Percentiles rank a stretch among this genome's conserved stretches.
These are phyloP conservation scores for Coniochaeta sp. DNA, from an alignment of 2,329 filamentous ascomycete species.

Conservation along the genomic window DNA sequence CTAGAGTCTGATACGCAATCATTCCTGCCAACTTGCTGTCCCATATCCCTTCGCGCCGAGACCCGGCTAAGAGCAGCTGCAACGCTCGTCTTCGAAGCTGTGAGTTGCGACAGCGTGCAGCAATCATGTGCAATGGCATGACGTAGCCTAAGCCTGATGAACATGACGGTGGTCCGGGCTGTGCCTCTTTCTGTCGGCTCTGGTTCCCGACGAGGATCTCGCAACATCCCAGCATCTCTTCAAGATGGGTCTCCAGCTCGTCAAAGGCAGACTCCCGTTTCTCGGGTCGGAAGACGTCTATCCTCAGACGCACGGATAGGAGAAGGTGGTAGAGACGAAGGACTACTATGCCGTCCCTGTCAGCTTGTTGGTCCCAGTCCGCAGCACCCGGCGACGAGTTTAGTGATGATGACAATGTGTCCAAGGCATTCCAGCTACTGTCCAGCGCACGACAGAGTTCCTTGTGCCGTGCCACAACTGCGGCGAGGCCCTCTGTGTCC, in stretches of 20 bases:
- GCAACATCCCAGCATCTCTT: conserved; percentile 9
- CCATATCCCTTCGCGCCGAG: conserved; percentile 6
- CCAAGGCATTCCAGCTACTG: conserved; percentile 8
- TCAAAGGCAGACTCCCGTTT: conserved; percentile 8
- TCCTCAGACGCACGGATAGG: conserved; percentile 5
- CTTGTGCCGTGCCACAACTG: conserved; percentile 4
- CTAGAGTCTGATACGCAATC: background rate
- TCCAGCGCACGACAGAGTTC: conserved; percentile 8
- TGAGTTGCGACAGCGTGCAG: conserved; percentile 9
- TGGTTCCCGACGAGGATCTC: conserved; percentile 3
- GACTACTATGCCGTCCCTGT: conserved; percentile 3
- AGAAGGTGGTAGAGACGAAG: conserved; percentile 8
- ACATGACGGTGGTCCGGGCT: background rate
- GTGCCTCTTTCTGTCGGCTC: background rate
- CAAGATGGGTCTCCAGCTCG: conserved; percentile 5
- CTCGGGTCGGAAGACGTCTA: conserved; percentile 8
- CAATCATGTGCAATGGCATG: conserved; percentile 10
- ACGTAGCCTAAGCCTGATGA: conserved; percentile 10
- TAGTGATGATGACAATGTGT: background rate
- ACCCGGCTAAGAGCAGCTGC: background rate
- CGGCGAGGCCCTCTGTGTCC: background rate
- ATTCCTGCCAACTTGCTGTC: background rate
- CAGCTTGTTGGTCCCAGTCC: background rate
- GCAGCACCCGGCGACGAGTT: background rate
- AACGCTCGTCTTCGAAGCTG: conserved; percentile 2